Conservation (phyloP, 2,329 filamentous ascomycete genomes). For the Paecilomyces sp. region DNA sequence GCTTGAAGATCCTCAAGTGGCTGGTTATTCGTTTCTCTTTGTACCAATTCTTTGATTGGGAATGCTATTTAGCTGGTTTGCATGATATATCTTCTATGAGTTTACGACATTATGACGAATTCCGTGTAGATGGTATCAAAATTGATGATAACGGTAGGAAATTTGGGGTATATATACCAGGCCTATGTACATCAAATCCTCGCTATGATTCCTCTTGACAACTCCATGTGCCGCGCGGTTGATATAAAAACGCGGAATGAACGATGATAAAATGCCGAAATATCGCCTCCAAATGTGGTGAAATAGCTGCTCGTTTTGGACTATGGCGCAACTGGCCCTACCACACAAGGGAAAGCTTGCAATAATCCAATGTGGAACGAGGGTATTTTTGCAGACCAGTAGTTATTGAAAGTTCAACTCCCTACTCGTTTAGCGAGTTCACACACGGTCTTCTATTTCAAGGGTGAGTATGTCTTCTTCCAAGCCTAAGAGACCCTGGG, state of each 20-base stretch:
- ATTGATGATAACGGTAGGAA: neutral
- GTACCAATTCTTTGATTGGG: neutral
- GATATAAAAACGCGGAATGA: neutral
- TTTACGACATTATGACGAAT: neutral
- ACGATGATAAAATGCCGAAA: neutral
- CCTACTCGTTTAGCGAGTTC: neutral
- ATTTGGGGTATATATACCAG: neutral
- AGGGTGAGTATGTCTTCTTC: conserved; percentile 66
- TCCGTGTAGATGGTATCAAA: neutral
- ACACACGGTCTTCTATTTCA: conserved; percentile 40
- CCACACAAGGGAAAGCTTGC: too few relatives aligned
- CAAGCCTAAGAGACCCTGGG: conserved; percentile 69
- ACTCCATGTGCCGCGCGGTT: neutral
- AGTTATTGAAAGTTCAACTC: too few relatives aligned
- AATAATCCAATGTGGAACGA: too few relatives aligned
- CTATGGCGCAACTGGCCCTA: too few relatives aligned
- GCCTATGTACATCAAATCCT: neutral
- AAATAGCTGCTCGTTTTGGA: neutral
- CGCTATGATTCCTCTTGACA: neutral
- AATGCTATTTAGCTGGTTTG: neutral
- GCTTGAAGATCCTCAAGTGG: neutral
- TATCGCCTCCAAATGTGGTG: neutral
- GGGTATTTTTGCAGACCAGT: too few relatives aligned
- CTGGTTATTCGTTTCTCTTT: too few relatives aligned
- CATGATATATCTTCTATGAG: neutral